A percentile compares a stretch with the other conserved stretches of the same genome.
Conservation (phyloP, 192 early-diverging fungal species). For the Haplosporangium gracile region DNA sequence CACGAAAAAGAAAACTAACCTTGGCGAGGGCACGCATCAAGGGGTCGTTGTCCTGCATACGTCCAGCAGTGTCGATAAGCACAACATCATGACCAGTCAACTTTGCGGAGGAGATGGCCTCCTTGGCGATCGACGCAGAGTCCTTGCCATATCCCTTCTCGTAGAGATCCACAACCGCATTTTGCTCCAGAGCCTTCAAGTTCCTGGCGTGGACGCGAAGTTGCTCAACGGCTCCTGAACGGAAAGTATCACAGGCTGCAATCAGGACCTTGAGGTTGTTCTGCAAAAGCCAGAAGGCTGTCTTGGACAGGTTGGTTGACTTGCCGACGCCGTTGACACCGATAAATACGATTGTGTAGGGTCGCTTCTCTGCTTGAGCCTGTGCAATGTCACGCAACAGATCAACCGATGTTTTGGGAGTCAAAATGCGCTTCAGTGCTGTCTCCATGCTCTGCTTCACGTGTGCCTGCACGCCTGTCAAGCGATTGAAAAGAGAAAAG, state of each 20-base stretch:
- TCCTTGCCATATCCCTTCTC: constrained; percentile 98
- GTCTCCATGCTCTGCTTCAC: constrained; percentile 87
- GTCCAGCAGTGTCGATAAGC: constrained; percentile 95
- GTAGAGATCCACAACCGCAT: constrained; percentile 84
- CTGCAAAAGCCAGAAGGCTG: constrained; percentile 95
- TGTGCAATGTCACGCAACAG: constrained; percentile 90
- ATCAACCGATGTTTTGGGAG: constrained; percentile 91
- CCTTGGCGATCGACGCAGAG: constrained; percentile 94
- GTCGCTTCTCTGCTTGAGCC: constrained; percentile 73
- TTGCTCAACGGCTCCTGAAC: constrained; percentile 96
- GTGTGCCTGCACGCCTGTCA: constrained; percentile 66
- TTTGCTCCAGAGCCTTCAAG: constrained; percentile 79
- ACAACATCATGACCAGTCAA: constrained; percentile 88
- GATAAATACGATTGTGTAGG: constrained; percentile 93
- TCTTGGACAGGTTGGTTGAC: constrained; percentile 94
- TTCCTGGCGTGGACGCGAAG: constrained; percentile 92
- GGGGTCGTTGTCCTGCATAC: constrained; percentile 99
- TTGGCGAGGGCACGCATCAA: constrained; percentile 97
- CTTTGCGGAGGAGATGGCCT: constrained; percentile 84
- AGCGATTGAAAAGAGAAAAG: neutral
- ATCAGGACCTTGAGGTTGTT: constrained; percentile 92
- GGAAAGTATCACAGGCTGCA: constrained; percentile 97
- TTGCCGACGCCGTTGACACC: constrained; percentile 97
- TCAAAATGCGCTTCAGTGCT: constrained; percentile 89
- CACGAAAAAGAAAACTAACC: constrained; percentile 45